These are phyloP conservation scores for Medakamo hakoo DNA, from an alignment of 139 green algal species.

Conservation along the genomic window DNA sequence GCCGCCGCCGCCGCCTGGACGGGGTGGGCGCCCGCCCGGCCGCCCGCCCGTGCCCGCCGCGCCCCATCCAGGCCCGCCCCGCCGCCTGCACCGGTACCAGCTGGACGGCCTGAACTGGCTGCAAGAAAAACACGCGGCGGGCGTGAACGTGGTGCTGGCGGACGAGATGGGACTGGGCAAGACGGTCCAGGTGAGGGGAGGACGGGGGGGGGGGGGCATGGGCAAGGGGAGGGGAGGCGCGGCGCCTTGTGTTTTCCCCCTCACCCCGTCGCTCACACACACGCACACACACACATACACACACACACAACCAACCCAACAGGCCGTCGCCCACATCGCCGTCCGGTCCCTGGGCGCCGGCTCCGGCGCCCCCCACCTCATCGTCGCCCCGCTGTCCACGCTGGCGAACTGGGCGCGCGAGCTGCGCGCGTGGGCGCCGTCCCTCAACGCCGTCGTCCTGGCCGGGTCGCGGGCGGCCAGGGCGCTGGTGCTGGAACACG, in stretches of 20 bases:
- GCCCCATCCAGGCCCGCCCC: no score
- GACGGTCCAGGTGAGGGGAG: slow-evolving; percentile 40
- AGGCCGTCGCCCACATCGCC: slow-evolving; percentile 5
- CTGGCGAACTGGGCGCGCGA: slow-evolving; percentile 53
- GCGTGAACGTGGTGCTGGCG: slow-evolving; percentile 34
- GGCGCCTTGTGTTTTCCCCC: slow-evolving; percentile 45
- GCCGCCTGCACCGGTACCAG: slow-evolving; percentile 62
- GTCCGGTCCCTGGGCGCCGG: neutral
- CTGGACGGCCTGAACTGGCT: slow-evolving; percentile 51
- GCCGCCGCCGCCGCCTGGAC: slow-evolving; percentile 14
- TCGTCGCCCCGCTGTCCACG: slow-evolving; percentile 33
- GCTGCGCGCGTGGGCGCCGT: neutral
- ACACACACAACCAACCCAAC: no score
- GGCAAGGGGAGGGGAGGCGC: slow-evolving; percentile 34
- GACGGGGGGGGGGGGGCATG: no score
- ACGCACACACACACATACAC: no score
- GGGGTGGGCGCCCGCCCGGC: no score
- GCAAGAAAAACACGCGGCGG: slow-evolving; percentile 31
- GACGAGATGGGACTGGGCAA: slow-evolving; percentile 63
- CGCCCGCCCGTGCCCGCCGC: no score
- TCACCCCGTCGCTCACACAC: no score
- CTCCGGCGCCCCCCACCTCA: slow-evolving; percentile 29
- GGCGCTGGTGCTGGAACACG: slow-evolving; percentile 40
- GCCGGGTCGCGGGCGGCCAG: slow-evolving; percentile 28
- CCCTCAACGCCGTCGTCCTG: slow-evolving; percentile 38